These are phyloP conservation scores for Rhizopogon sp. DNA, from an alignment of 768 basidiomycete genomes.

Conservation along the genomic window DNA sequence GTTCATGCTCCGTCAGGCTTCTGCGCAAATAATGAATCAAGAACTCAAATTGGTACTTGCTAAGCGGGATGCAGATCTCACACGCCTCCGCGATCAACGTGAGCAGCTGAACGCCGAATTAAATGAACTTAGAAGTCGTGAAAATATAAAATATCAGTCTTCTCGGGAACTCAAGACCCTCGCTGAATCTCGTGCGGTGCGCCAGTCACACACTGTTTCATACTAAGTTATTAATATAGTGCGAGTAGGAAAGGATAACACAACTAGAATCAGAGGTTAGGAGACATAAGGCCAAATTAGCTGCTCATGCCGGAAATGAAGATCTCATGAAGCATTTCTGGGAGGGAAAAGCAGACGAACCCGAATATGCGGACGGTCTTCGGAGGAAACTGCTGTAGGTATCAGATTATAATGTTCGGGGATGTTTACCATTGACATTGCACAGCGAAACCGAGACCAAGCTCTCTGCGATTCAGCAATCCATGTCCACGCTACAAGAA, in stretches of 20 bases:
- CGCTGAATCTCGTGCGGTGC: conserved; percentile 55
- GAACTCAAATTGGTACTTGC: conserved; percentile 57
- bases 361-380: conserved; percentile 46
- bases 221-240: conserved; percentile 7
- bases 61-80: conserved; percentile 63
- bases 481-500: conserved; percentile 38
- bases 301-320: conserved; percentile 63
- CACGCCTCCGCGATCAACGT: conserved; percentile 65
- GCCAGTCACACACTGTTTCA: conserved; percentile 6
- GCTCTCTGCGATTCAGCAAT: conserved; percentile 45
- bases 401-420: neutral
- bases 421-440: conserved; percentile 10
- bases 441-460: conserved; percentile 51
- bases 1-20: conserved; percentile 22
- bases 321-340: conserved; percentile 72
- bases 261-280: conserved; percentile 68
- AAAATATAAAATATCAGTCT: conserved; percentile 51
- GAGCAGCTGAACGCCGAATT: conserved; percentile 65
- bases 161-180: conserved; percentile 62
- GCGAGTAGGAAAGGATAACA: conserved; percentile 63
- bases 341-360: conserved; percentile 47
- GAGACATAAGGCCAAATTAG: conserved; percentile 71
- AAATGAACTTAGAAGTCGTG: conserved; percentile 63
- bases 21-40: conserved; percentile 47
- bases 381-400: conserved; percentile 54